A percentile compares a stretch with the other conserved stretches of the same genome.
Conservation (phyloP, 495 filamentous ascomycete genomes). For the Aspergillus ellipticus region DNA sequence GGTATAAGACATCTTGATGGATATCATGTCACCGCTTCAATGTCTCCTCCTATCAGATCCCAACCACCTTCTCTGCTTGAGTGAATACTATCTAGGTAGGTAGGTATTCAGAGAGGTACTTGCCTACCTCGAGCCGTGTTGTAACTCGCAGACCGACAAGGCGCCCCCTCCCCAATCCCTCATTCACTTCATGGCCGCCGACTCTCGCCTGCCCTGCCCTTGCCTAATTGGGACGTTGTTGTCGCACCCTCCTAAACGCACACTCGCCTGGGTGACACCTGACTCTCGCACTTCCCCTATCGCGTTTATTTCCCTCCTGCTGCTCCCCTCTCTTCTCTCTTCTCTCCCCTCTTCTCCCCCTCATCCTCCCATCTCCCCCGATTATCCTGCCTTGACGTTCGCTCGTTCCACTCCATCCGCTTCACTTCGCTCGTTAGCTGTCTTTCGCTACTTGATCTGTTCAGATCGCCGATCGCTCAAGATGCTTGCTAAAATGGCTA, state of each 20-base stretch:
- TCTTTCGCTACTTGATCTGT: slow-evolving; percentile 2
- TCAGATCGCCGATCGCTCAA: background rate
- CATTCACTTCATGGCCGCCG: background rate
- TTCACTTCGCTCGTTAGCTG: slow-evolving; percentile 5
- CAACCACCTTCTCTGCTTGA: too few relatives aligned
- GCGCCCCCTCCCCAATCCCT: too few relatives aligned
- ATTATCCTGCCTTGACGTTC: background rate
- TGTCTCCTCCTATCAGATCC: too few relatives aligned
- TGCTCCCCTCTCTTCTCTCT: background rate
- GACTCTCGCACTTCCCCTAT: too few relatives aligned
- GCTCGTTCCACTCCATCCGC: background rate
- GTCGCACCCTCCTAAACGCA: slow-evolving; percentile 15
- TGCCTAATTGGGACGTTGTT: slow-evolving; percentile 7
- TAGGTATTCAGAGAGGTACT: too few relatives aligned
- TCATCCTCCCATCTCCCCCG: background rate
- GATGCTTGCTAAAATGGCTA: slow-evolving; percentile 1
- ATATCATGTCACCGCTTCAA: too few relatives aligned
- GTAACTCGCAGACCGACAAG: too few relatives aligned
- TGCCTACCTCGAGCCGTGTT: too few relatives aligned
- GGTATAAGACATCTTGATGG: too few relatives aligned
- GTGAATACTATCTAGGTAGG: too few relatives aligned
- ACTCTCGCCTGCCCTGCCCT: background rate
- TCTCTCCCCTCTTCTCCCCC: background rate
- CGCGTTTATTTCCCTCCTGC: background rate
- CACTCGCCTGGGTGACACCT: slow-evolving; percentile 12